These are phyloP conservation scores for Penicillium decumbens DNA, from an alignment of 2,329 filamentous ascomycete genomes.

Conservation along the genomic window DNA sequence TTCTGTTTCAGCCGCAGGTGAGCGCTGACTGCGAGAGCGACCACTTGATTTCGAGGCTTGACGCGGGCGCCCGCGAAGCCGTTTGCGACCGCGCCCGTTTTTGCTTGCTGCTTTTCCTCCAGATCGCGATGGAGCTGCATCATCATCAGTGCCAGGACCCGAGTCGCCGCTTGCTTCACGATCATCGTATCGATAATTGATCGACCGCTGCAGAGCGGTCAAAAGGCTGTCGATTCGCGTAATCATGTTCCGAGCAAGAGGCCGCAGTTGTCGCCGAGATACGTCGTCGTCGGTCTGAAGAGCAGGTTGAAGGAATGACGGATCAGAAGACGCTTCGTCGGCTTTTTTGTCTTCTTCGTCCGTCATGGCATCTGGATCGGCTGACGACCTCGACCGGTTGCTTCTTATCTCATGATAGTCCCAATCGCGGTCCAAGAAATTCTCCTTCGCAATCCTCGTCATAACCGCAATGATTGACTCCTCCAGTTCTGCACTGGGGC, in stretches of 20 bases:
- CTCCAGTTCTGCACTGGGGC: slow-evolving; percentile 60
- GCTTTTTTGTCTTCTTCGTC: slow-evolving; percentile 19
- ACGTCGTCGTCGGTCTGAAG: slow-evolving; percentile 17
- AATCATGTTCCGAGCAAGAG: slow-evolving; percentile 66
- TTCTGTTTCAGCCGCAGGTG: slow-evolving; percentile 8
- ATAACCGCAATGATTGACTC: slow-evolving; percentile 66
- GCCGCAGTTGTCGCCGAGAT: slow-evolving; percentile 58
- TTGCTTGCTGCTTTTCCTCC: slow-evolving; percentile 12
- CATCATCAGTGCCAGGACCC: slow-evolving; percentile 27
- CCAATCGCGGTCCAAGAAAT: slow-evolving; percentile 48
- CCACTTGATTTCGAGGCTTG: slow-evolving; percentile 1
- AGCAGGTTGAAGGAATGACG: slow-evolving; percentile 27
- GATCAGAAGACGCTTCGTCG: not conserved
- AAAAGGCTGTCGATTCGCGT: slow-evolving; percentile 65
- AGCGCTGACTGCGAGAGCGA: slow-evolving; percentile 7
- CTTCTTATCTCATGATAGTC: slow-evolving; percentile 11
- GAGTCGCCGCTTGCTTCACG: slow-evolving; percentile 29
- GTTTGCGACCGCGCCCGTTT: slow-evolving; percentile 25
- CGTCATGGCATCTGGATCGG: slow-evolving; percentile 14
- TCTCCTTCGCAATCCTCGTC: slow-evolving; percentile 63
- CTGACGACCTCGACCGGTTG: slow-evolving; percentile 5
- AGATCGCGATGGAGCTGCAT: slow-evolving; percentile 15
- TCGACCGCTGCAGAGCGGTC: slow-evolving; percentile 63
- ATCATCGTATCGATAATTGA: slow-evolving; percentile 47
- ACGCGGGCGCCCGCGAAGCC: slow-evolving; percentile 14